Evolutionary conservation across 2,329 filamentous ascomycete genomes (phyloP), one percentile per base, ranked within the genome.

Genomic region (Teratosphaeria viscida): DNA sequence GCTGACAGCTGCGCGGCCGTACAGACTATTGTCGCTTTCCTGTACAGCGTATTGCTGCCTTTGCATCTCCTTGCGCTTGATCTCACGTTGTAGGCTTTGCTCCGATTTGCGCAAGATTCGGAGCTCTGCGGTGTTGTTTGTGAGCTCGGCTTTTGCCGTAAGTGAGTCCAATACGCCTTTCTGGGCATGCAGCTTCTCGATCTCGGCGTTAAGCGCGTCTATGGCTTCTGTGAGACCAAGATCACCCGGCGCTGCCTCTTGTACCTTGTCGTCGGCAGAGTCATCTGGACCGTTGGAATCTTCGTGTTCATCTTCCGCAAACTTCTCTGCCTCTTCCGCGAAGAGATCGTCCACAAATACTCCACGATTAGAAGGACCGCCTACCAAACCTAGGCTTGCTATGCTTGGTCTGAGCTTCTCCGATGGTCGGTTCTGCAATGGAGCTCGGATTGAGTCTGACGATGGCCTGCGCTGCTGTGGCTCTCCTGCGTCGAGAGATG

Each of bases 41-140:
- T 99, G 94, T 7, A 97, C 85, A 54, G 95, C 90, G 67, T 99
- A 99, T 72, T 99, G 95, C 73, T 96, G 94, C 57, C 92, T 84
- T 72, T 99, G 94, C 69, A 99, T 82, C 74, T 97, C 92, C 72
- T 97, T 99, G 37, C 92, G 85, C 59, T 90, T 84, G 58, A 97
- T 91, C 73, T 99, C 94, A 65, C 94, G 83, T 69, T 95, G 89
- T 60, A 99, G 77, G 73, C 94, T 99, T 35, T 91, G 87, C 73
- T 94, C 96, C 0, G 91, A 96, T 73, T 99, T 99, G 58, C 88
- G 85, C 56, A 99, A 74, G 62, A 99, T 97, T 37, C 94, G 84
- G 57, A 99, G 74, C 73, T 99, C 94, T 1, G 92, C 90, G 14
- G 88, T 91, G 70, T 99, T 99, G 72, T 99, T 99, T 1, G 94